Evolutionary conservation across 192 early-diverging fungal genomes (phyloP).

Genomic region (Coemansia sp.): DNA sequence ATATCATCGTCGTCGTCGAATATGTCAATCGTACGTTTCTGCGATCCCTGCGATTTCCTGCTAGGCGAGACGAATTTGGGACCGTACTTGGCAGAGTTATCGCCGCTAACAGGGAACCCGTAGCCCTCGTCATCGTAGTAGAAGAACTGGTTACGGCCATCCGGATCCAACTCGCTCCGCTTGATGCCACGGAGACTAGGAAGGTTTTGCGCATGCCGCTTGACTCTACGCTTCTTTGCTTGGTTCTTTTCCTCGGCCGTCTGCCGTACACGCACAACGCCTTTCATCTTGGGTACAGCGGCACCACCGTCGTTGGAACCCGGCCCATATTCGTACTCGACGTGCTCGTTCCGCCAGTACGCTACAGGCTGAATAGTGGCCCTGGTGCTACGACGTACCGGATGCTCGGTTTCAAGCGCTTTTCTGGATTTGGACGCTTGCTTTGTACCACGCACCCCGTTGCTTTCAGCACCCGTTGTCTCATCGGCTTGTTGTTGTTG

Average conservation of each 20-base stretch:
- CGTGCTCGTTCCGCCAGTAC: slow-evolving; percentile 55
- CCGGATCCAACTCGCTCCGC: slow-evolving; percentile 25
- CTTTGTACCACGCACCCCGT: not conserved
- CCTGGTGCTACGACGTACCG: slow-evolving; percentile 41
- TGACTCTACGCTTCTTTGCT: slow-evolving; percentile 33
- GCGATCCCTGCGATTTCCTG: slow-evolving; percentile 3
- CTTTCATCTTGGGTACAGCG: slow-evolving; percentile 38
- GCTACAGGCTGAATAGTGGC: slow-evolving; percentile 39
- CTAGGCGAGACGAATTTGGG: slow-evolving; percentile 8
- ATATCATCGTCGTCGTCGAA: too few relatives aligned
- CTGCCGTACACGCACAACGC: slow-evolving; percentile 49
- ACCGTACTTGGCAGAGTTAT: slow-evolving; percentile 19
- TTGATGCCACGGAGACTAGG: slow-evolving; percentile 30
- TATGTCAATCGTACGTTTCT: too few relatives aligned
- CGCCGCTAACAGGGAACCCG: slow-evolving; percentile 32
- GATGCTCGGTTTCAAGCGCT: slow-evolving; percentile 4
- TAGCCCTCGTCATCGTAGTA: slow-evolving; percentile 52
- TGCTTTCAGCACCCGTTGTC: slow-evolving; percentile 1
- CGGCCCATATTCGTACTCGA: slow-evolving; percentile 42
- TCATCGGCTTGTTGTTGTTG: too few relatives aligned
- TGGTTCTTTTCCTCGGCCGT: slow-evolving; percentile 42
- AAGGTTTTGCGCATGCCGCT: slow-evolving; percentile 4
- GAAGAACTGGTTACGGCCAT: slow-evolving; percentile 31
- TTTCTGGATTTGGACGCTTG: not conserved
- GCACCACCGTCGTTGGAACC: slow-evolving; percentile 9